Percentiles rank a stretch among this genome's conserved stretches.
These are phyloP conservation scores for Nigrospora sphaerica DNA, from an alignment of 2,329 filamentous ascomycete genomes.

Conservation along the genomic window DNA sequence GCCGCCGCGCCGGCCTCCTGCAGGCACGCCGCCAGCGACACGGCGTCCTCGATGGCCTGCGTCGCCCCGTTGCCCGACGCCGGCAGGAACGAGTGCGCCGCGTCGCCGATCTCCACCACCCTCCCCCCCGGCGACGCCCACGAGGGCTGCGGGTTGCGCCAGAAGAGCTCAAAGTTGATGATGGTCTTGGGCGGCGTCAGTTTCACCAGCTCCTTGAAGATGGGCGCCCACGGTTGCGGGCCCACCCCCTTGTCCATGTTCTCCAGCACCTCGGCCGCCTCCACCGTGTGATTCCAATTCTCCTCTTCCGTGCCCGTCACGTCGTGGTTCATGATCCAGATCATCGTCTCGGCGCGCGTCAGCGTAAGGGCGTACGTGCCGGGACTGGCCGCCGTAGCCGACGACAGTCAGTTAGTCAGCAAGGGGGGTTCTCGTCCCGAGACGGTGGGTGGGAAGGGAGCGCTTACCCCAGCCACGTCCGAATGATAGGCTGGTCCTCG, in stretches of 20 bases:
- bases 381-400: slow-evolving; percentile 24
- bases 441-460: slow-evolving; percentile 21
- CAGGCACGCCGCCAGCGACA: slow-evolving; percentile 28
- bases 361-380: slow-evolving; percentile 31
- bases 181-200: slow-evolving; percentile 22
- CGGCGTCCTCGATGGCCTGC: slow-evolving; percentile 33
- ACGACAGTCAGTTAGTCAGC: slow-evolving; percentile 11
- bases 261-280: slow-evolving; percentile 23
- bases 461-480: slow-evolving; percentile 39
- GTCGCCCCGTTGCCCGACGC: slow-evolving; percentile 33
- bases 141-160: slow-evolving; percentile 29
- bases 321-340: slow-evolving; percentile 32
- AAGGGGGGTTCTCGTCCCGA: slow-evolving; percentile 1
- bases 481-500: slow-evolving; percentile 32
- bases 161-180: slow-evolving; percentile 32
- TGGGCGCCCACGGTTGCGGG: slow-evolving; percentile 20
- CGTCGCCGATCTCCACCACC: slow-evolving; percentile 30
- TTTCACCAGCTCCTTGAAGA: slow-evolving; percentile 26
- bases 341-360: slow-evolving; percentile 23
- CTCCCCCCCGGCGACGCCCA: slow-evolving; percentile 26
- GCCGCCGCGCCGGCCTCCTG: slow-evolving; percentile 24
- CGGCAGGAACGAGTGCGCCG: slow-evolving; percentile 32
- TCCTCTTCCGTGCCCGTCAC: slow-evolving; percentile 28
- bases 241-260: slow-evolving; percentile 28
- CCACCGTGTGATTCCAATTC: slow-evolving; percentile 27